Evolutionary conservation across 2,329 filamentous ascomycete genomes (phyloP).

Genomic region (Beauveria brongniartii): DNA sequence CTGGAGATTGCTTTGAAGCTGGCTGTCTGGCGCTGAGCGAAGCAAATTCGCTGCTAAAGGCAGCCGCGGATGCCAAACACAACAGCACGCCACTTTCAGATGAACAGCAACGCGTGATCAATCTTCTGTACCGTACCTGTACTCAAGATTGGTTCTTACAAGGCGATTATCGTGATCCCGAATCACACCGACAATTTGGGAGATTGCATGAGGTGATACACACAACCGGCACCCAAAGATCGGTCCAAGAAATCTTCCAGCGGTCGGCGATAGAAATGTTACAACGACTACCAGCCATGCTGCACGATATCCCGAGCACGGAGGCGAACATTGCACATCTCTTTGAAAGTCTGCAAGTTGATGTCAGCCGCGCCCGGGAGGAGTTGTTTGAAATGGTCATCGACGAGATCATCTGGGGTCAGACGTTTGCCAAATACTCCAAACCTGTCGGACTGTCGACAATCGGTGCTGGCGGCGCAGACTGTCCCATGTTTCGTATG

Average conservation of each 20-base stretch:
- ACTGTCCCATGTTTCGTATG: slow-evolving; percentile 4
- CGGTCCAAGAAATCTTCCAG: background rate
- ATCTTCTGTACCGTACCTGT: background rate
- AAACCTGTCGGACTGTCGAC: background rate
- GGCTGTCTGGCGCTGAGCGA: background rate
- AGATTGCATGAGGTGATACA: background rate
- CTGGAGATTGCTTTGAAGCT: background rate
- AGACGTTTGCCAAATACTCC: slow-evolving; percentile 2
- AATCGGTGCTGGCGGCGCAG: background rate
- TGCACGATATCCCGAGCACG: background rate
- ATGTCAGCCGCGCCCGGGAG: background rate
- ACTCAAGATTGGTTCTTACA: background rate
- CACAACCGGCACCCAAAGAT: background rate
- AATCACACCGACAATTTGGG: background rate
- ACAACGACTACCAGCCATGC: background rate
- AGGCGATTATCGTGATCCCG: background rate
- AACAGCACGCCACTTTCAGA: background rate
- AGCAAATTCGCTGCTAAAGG: background rate
- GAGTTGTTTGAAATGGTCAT: background rate
- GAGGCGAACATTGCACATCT: background rate
- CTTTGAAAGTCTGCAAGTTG: background rate
- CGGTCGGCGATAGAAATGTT: background rate
- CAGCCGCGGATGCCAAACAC: background rate
- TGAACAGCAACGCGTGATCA: background rate
- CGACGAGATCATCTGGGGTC: background rate